Evolutionary conservation across 2,329 filamentous ascomycete species (phyloP).

Genomic region (Calonectria hongkongensis): DNA sequence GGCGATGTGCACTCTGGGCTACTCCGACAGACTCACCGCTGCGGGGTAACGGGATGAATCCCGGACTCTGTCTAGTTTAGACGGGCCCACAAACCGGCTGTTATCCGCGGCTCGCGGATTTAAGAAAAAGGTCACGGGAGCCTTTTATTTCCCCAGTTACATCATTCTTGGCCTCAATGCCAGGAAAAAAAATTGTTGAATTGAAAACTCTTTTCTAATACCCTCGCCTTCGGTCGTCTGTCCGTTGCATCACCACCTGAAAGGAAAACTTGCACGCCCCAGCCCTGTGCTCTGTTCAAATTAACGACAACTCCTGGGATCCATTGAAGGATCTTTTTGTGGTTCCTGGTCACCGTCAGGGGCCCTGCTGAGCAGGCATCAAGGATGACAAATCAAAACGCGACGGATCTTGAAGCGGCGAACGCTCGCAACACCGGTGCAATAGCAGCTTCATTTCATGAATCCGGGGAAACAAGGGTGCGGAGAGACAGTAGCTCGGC

Average conservation of each 20-base stretch:
- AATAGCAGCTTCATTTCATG: neutral
- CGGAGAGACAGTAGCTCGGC: neutral
- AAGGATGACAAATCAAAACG: neutral
- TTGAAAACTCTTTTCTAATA: neutral
- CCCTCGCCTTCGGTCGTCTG: neutral
- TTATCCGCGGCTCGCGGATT: conserved; percentile 18
- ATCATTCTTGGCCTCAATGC: neutral
- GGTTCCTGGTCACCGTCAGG: neutral
- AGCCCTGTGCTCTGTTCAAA: neutral
- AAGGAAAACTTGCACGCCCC: neutral
- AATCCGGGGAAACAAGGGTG: neutral
- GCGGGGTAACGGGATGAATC: conserved; percentile 25
- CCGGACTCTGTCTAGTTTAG: conserved; percentile 12
- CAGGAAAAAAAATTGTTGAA: neutral
- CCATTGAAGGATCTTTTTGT: neutral
- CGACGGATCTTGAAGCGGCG: neutral
- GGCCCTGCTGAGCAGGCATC: neutral
- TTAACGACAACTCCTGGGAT: neutral
- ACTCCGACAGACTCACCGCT: conserved; percentile 20
- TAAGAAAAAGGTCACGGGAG: conserved; percentile 2
- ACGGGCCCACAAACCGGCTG: conserved; percentile 17
- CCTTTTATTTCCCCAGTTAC: neutral
- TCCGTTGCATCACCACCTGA: neutral
- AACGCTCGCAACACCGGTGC: neutral
- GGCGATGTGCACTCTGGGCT: conserved; percentile 2